Percentiles rank a stretch among this genome's conserved stretches.
Evolutionary conservation across 2,329 filamentous ascomycete genomes (phyloP).

Genomic region (Hypoxylon sp.): DNA sequence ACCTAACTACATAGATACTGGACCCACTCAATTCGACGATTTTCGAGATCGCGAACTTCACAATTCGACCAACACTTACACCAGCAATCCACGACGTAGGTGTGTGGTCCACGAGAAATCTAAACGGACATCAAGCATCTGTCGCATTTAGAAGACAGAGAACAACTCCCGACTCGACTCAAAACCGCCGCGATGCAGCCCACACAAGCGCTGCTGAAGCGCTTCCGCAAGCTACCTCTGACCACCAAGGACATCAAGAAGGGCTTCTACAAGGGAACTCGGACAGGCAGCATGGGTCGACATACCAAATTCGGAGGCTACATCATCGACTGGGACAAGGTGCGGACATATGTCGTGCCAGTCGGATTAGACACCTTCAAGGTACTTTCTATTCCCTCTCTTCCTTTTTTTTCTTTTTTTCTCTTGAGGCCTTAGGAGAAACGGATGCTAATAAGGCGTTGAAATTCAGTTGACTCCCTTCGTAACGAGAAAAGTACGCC

Average conservation of each 20-base stretch:
- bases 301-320: slow-evolving; percentile 90
- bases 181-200: slow-evolving; percentile 70
- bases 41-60: slow-evolving; percentile 43
- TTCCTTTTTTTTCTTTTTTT: background rate
- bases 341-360: slow-evolving; percentile 91
- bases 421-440: background rate
- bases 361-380: slow-evolving; percentile 77
- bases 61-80: background rate
- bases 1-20: slow-evolving; percentile 8
- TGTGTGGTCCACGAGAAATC: background rate
- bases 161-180: slow-evolving; percentile 12
- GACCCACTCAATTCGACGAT: slow-evolving; percentile 32
- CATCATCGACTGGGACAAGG: slow-evolving; percentile 85
- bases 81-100: background rate
- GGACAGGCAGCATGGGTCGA: slow-evolving; percentile 87
- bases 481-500: slow-evolving; percentile 73
- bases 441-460: background rate
- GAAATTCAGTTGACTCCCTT: slow-evolving; percentile 81
- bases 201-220: slow-evolving; percentile 75
- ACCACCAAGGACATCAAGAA: slow-evolving; percentile 94
- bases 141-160: background rate
- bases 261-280: slow-evolving; percentile 97
- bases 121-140: background rate
- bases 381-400: slow-evolving; percentile 63
- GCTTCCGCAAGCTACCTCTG: slow-evolving; percentile 81